Evolutionary conservation across 257 asterid species (phyloP), one percentile per base, ranked within the genome.

Genomic region (Penstemon davidsonii): DNA sequence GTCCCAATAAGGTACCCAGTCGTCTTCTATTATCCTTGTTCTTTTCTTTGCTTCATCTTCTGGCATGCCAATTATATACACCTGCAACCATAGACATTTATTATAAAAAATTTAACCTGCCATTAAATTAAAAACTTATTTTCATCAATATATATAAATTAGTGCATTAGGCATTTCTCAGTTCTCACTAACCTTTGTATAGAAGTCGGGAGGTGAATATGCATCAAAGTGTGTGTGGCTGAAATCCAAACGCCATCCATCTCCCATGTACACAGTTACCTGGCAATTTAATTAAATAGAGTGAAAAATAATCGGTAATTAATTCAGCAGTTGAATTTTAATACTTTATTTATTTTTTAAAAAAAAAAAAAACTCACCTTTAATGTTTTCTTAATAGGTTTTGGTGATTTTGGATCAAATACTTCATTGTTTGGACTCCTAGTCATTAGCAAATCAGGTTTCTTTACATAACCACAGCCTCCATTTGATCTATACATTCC

Each of bases 161-260:
- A 15, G 18, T 15, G 18, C 18, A 15, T 15, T 15, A 15, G 18
- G 18, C 18, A 15, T 25, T 25, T 25, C 33, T 25, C 33, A 25
- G 18, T 4, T 2, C 12, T 12, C 5, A 19, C 84, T 46, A 56
- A 93, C 96, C 96, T 88, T 88, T 18, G 97, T 87, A 52, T 93
- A 93, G 79, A 93, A 93, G 78, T 90, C 99, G 0, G 99, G 99
- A 1, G 99, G 99, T 4, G 97, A 93, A 69, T 82, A 91, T 39
- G 96, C 45, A 73, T 93, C 97, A 51, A 93, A 93, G 70, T 93
- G 96, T 2, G 96, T 93, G 44, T 88, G 97, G 81, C 96, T 90
- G 88, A 93, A 93, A 85, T 93, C 99, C 81, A 88, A 62, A 61
- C 95, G 91, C 99, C 97, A 90, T 18, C 99, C 99, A 6, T 90